Base-by-base conservation (phyloP, 2,329 filamentous ascomycete species). In the Harringtonia aguacate region DNA sequence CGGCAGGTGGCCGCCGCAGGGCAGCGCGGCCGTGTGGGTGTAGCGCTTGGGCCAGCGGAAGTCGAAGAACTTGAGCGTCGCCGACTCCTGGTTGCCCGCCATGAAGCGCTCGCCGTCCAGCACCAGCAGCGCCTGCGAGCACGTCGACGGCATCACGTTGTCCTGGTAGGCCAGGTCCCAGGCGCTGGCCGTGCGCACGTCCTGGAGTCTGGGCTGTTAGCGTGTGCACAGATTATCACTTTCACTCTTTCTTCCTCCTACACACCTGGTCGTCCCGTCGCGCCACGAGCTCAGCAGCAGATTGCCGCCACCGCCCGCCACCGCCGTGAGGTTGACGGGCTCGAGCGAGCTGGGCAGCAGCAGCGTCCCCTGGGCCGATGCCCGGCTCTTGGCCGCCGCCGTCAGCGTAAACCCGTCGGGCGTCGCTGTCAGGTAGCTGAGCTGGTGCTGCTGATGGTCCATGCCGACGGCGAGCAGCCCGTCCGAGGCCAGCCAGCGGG, bases 241-340 rank as follows among this genome's bases (percentile, higher is more conserved):
- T n/a, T n/a, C n/a, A n/a, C n/a, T n/a, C n/a, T n/a, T n/a, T n/a
- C n/a, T n/a, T n/a, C n/a, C n/a, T n/a, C n/a, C n/a, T n/a, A n/a
- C n/a, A n/a, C 9, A 42, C 35, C 67, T 63, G 43, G 67, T 64
- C 1, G 67, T 72, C 9, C 72, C 72, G 43, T 76, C 71, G 36
- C 69, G 65, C 72, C 73, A 77, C 4, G 70, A 64, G 44, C 65
- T 72, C 13, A 77, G 61, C 8, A 76, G 52, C 2, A 73, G 55
- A 13, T 33, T 35, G 18, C 58, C 59, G 1, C 38, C 18, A 31
- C 63, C 60, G 12, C 54, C 55, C 3, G 53, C 53, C 18, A 61
- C 31, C 4, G 58, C 58, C 14, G 55, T 50, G 9, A 55, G 52
- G 14, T 61, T 55, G 0, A 75, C 57, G 1, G 69, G 65, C 29